Evolutionary conservation across 176 grass and related monocot genomes (phyloP).

Genomic region (Ananas comosus): DNA sequence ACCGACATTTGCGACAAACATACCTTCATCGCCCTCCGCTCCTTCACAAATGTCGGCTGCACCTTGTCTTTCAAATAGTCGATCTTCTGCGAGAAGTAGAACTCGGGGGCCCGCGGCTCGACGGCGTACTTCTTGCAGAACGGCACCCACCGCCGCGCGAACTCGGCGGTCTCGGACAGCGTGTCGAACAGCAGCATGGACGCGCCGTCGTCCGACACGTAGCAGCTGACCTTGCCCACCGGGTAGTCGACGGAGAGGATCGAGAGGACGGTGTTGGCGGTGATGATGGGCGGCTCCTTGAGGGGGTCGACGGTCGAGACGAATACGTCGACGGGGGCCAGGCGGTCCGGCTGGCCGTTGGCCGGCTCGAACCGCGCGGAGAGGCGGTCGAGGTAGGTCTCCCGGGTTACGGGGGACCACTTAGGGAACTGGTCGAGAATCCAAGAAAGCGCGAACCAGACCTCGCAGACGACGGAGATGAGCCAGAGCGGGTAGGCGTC

Average conservation of each 20-base stretch:
- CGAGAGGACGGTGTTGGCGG: slow-evolving; percentile 89
- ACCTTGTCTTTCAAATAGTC: slow-evolving; percentile 99
- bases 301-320: slow-evolving; percentile 88
- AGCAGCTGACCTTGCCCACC: slow-evolving; percentile 76
- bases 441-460: slow-evolving; percentile 98
- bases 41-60: slow-evolving; percentile 86
- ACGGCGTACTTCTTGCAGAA: slow-evolving; percentile 95
- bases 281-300: slow-evolving; percentile 94
- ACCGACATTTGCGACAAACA: not conserved
- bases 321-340: slow-evolving; percentile 69
- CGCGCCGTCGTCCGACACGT: slow-evolving; percentile 89
- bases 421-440: slow-evolving; percentile 98
- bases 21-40: slow-evolving; percentile 84
- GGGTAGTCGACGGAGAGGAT: slow-evolving; percentile 94
- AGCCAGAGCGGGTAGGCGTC: slow-evolving; percentile 83
- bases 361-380: slow-evolving; percentile 63
- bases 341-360: slow-evolving; percentile 47
- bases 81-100: slow-evolving; percentile 98
- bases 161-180: slow-evolving; percentile 79
- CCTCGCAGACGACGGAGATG: slow-evolving; percentile 75
- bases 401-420: slow-evolving; percentile 75
- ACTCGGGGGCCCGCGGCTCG: slow-evolving; percentile 81
- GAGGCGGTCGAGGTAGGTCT: slow-evolving; percentile 95
- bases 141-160: slow-evolving; percentile 83
- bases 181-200: slow-evolving; percentile 95